Evolutionary conservation across 768 basidiomycete genomes (phyloP).

Genomic region (Xanthoconium purpureum): DNA sequence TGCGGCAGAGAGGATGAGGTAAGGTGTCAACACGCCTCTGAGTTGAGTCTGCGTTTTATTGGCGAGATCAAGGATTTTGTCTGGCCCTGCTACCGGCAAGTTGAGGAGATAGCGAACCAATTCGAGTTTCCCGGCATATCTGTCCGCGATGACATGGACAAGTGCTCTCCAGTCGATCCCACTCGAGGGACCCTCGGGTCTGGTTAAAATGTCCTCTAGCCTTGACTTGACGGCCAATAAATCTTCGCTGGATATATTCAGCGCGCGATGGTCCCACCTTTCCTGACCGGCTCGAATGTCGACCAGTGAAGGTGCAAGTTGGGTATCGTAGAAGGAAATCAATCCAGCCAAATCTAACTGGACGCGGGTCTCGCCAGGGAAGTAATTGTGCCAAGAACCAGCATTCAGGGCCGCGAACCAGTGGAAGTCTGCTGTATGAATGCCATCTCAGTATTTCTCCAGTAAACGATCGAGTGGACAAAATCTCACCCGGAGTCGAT

Average conservation of each 20-base stretch:
- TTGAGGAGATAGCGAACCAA: slow-evolving; percentile 22
- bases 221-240: slow-evolving; percentile 2
- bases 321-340: slow-evolving; percentile 37
- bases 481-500: not conserved
- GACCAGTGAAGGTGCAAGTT: slow-evolving; percentile 32
- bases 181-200: slow-evolving; percentile 18
- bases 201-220: slow-evolving; percentile 4
- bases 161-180: slow-evolving; percentile 36
- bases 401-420: slow-evolving; percentile 10
- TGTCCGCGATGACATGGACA: slow-evolving; percentile 29
- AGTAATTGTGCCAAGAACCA: slow-evolving; percentile 33
- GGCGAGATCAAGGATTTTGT: slow-evolving; percentile 6
- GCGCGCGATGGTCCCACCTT: slow-evolving; percentile 32
- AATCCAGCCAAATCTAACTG: slow-evolving; percentile 33
- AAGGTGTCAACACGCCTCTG: slow-evolving; percentile 30
- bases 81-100: not conserved
- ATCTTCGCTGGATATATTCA: slow-evolving; percentile 26
- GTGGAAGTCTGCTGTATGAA: not conserved
- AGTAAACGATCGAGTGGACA: not conserved
- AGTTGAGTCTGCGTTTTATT: slow-evolving; percentile 23
- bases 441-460: not conserved
- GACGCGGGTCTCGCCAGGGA: slow-evolving; percentile 37
- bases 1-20: slow-evolving; percentile 15
- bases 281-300: slow-evolving; percentile 20
- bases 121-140: slow-evolving; percentile 33